Evolutionary conservation across 2,329 filamentous ascomycete genomes (phyloP).

Genomic region (Penicillium janthinellum): DNA sequence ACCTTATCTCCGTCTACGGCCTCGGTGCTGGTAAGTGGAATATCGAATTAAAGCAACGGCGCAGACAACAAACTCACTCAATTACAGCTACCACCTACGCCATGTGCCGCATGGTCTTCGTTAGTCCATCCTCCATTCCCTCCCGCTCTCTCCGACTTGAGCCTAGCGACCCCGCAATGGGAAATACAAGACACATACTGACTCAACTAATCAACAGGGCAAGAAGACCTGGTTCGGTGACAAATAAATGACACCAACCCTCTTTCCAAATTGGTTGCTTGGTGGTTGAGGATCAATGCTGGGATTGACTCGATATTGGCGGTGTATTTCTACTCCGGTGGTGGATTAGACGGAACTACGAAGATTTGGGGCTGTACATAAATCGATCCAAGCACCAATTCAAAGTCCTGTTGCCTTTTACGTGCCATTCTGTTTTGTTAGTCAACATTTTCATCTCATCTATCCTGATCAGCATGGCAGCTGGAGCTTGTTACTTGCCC

Average conservation of each 20-base stretch:
- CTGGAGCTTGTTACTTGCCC: not conserved
- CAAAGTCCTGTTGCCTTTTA: slow-evolving; percentile 28
- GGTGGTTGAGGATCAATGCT: slow-evolving; percentile 14
- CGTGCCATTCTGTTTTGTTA: too few species aligned
- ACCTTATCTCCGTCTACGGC: slow-evolving; percentile 56
- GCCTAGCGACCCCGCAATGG: not conserved
- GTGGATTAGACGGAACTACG: slow-evolving; percentile 30
- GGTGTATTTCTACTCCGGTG: slow-evolving; percentile 41
- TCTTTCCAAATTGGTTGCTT: slow-evolving; percentile 1
- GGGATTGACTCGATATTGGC: slow-evolving; percentile 25
- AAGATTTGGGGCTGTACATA: slow-evolving; percentile 43
- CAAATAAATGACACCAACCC: slow-evolving; percentile 28
- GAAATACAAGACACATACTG: slow-evolving; percentile 21
- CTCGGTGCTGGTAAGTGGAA: slow-evolving; percentile 50
- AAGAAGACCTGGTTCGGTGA: slow-evolving; percentile 64
- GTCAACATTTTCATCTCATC: not conserved
- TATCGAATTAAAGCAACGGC: slow-evolving; percentile 5
- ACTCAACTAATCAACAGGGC: slow-evolving; percentile 46
- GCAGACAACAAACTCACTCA: slow-evolving; percentile 8
- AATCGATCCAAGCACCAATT: slow-evolving; percentile 37
- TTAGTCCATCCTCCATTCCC: slow-evolving; percentile 29
- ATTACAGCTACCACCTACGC: slow-evolving; percentile 41
- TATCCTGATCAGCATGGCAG: not conserved
- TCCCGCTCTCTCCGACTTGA: not conserved
- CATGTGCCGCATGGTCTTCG: slow-evolving; percentile 48